These are phyloP conservation scores for Penicillium dipodomyicola DNA, from an alignment of 495 filamentous ascomycete genomes.

Conservation along the genomic window DNA sequence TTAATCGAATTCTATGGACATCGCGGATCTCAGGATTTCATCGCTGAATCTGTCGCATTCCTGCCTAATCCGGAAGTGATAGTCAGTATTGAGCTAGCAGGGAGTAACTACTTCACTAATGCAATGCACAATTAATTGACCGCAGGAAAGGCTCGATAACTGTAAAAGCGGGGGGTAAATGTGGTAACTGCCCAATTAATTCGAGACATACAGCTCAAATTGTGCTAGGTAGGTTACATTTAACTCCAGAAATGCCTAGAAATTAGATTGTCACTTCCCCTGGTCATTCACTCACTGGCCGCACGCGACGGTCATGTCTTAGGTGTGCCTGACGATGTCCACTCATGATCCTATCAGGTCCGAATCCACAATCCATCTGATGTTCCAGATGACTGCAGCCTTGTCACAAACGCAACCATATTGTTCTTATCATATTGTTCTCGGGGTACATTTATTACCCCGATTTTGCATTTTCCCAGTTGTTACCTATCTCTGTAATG, in stretches of 20 bases:
- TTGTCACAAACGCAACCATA: slow-evolving; percentile 25
- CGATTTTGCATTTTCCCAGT: background rate
- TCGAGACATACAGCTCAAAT: background rate
- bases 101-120: slow-evolving; percentile 3
- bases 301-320: slow-evolving; percentile 3
- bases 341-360: background rate
- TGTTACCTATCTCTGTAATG: background rate
- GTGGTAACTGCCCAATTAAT: background rate
- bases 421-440: slow-evolving; percentile 23
- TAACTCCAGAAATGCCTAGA: background rate
- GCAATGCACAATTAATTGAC: background rate
- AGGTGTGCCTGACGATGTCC: background rate
- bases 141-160: background rate
- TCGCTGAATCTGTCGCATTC: background rate
- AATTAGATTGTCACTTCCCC: background rate
- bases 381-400: slow-evolving; percentile 11
- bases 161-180: background rate
- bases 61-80: slow-evolving; percentile 3
- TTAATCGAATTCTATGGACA: background rate
- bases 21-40: background rate
- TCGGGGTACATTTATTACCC: slow-evolving; percentile 11
- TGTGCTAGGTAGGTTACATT: slow-evolving; percentile 2
- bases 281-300: slow-evolving; percentile 5
- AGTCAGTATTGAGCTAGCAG: background rate
- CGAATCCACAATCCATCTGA: background rate